Evolutionary conservation across 2,329 filamentous ascomycete genomes (phyloP), one percentile per base, ranked within the genome.

Genomic region (Fusarium acutatum): DNA sequence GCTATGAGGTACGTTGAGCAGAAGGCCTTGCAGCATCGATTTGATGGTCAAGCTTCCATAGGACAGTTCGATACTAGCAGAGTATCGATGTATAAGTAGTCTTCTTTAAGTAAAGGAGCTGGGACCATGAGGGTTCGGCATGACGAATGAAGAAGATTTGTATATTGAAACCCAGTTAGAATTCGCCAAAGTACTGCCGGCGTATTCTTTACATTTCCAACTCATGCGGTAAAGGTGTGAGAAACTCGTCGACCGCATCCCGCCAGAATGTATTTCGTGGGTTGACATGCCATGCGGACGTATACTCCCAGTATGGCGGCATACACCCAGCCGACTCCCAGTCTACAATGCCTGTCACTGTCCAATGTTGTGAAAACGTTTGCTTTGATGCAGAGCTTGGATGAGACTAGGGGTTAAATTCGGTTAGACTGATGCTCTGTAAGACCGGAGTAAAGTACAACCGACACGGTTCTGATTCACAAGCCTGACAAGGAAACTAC

Each of bases 281-380:
- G 40, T 77, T 75, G 1, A 71, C 64, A 37, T 75, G 43, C 68
- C 65, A 67, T 3, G 69, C 70, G 3, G 46, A 72, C 6, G 66
- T 79, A 47, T 81, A 82, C 35, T 83, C 80, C 80, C 80, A 83
- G 64, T 83, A 82, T 28, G 68, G 43, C 0, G 80, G 80, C 40
- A 79, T 78, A 79, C 78, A 83, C 7, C 79, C 80, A 7, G 79
- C 68, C 4, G 74, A 72, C 61, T 83, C 79, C 81, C 81, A 83
- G 68, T 82, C 79, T 8, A 82, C 62, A 18, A 89, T 85, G 3
- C 84, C 86, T 41, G 83, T 81, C 32, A 89, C 76, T 2, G 81
- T 71, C 49, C 4, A 73, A 34, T 7, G 40, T 56, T 40, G 40
- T 66, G 3, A 52, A 54, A 1, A 32, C 35, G 2, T 38, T 69